phyloP scores from a whole-genome alignment of 31 red algal genomes.

The Odonthalia washingtoniensis region DNA sequence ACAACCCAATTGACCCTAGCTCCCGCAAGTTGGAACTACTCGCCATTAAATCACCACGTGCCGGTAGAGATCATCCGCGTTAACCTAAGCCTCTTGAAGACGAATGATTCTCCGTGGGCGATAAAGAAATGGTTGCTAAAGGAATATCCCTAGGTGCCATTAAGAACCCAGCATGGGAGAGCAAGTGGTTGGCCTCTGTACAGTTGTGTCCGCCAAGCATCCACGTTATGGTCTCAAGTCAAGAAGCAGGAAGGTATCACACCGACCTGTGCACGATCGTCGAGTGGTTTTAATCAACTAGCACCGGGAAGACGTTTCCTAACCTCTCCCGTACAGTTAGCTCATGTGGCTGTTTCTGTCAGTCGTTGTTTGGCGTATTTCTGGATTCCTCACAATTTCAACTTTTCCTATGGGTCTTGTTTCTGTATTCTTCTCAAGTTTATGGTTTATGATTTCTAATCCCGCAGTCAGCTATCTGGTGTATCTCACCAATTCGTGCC shows the following conservation, averaged over 20 bases:
- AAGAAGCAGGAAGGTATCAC: background rate
- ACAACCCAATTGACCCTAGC: background rate
- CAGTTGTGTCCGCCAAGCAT: background rate
- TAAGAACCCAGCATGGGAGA: background rate
- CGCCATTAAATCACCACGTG: background rate
- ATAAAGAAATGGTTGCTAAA: background rate
- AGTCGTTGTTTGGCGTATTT: background rate
- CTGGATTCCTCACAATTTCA: background rate
- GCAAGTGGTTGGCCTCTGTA: background rate
- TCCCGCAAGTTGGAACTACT: background rate
- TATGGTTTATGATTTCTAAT: too few relatives aligned
- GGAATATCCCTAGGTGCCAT: background rate
- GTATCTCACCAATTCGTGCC: too few relatives aligned
- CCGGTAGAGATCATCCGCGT: background rate
- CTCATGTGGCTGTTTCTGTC: background rate
- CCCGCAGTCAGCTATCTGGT: too few relatives aligned
- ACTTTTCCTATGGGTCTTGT: background rate
- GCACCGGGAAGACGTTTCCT: background rate
- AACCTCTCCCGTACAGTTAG: background rate
- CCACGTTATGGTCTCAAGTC: background rate
- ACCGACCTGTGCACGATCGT: background rate
- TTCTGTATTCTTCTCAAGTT: background rate
- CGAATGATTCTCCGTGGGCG: background rate
- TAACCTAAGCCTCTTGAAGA: background rate
- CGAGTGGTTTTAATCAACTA: background rate